Base-by-base conservation (phyloP, 2,329 filamentous ascomycete species). In the Neopestalotiopsis sp. region DNA sequence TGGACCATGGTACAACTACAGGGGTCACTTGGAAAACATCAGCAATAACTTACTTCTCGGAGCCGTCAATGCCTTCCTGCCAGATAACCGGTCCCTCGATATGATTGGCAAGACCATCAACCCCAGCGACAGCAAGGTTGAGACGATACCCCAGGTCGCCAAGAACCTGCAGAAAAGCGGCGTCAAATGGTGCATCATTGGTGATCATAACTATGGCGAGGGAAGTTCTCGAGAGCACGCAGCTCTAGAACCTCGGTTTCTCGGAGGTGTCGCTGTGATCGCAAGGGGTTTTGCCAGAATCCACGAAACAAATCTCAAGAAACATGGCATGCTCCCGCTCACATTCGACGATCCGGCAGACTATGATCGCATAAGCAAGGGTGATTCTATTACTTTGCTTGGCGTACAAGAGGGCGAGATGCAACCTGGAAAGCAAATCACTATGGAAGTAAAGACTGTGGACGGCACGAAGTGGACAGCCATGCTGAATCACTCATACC, bases 251-350 rank as follows among this genome's bases (percentile, higher is more conserved):
- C 96, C 96, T 80, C 91, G 96, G 81, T 95, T 98, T 87, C 91
- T 99, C 73, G 96, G 96, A 79, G 96, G 95, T 83, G 90, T 98
- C 78, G 95, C 95, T 79, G 97, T 99, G 86, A 97, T 99, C 81
- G 95, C 92, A 80, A 92, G 94, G 80, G 94, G 90, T 73, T 99
- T 99, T 81, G 96, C 96, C 78, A 95, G 96, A 92, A 99, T 99
- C 80, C 96, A 99, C 89, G 96, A 99, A 89, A 99, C 96, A 88
- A 99, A 99, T 90, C 86, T 99, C 87, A 99, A 99, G 94, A 99
- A 99, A 92, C 96, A 99, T 90, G 96, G 96, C 85, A 98, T 99
- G 95, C 93, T 99, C 85, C 96, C 96, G 78, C 89, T 99, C 74
- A 98, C 95, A 78, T 99, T 99, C 86, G 84, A 90, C 69, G 91